Evolutionary conservation across 108 stramenopile species (phyloP).

Genomic region (Stephanodiscus triporus): DNA sequence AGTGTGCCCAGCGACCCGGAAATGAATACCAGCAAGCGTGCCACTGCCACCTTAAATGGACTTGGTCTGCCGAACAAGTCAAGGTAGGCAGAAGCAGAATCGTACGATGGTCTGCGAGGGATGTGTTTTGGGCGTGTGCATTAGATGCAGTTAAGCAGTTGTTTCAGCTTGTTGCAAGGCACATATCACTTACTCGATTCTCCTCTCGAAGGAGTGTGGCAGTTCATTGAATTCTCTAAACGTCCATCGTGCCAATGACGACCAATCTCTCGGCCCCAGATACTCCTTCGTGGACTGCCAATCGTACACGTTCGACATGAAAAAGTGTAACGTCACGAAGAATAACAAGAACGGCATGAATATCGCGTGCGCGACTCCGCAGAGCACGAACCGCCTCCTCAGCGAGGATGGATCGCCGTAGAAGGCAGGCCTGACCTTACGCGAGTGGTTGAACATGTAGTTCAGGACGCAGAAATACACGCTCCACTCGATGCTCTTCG

Average conservation of each 20-base stretch:
- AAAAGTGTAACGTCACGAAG: constrained; percentile 92
- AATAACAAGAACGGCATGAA: constrained; percentile 94
- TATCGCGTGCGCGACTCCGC: constrained; percentile 88
- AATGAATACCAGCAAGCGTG: constrained; percentile 86
- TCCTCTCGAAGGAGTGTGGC: constrained; percentile 88
- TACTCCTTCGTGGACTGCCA: constrained; percentile 87
- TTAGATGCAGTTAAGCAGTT: neutral
- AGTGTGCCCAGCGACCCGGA: constrained; percentile 93
- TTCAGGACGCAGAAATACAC: constrained; percentile 92
- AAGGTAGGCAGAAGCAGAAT: constrained; percentile 84
- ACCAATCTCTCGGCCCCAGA: constrained; percentile 95
- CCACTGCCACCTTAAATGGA: constrained; percentile 72
- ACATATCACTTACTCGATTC: constrained; percentile 54
- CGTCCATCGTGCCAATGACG: constrained; percentile 80
- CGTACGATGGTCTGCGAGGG: constrained; percentile 87
- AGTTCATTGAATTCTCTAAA: constrained; percentile 98
- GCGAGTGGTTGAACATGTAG: constrained; percentile 97
- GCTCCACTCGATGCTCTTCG: constrained; percentile 85
- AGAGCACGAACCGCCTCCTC: constrained; percentile 75
- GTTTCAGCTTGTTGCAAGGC: neutral
- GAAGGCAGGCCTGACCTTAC: constrained; percentile 87
- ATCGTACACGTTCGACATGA: constrained; percentile 94
- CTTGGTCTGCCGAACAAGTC: constrained; percentile 81
- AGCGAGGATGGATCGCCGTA: constrained; percentile 79
- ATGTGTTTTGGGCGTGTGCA: too few species aligned